Evolutionary conservation across 2,329 filamentous ascomycete species (phyloP).

Genomic region (Exophiala alcalophila): DNA sequence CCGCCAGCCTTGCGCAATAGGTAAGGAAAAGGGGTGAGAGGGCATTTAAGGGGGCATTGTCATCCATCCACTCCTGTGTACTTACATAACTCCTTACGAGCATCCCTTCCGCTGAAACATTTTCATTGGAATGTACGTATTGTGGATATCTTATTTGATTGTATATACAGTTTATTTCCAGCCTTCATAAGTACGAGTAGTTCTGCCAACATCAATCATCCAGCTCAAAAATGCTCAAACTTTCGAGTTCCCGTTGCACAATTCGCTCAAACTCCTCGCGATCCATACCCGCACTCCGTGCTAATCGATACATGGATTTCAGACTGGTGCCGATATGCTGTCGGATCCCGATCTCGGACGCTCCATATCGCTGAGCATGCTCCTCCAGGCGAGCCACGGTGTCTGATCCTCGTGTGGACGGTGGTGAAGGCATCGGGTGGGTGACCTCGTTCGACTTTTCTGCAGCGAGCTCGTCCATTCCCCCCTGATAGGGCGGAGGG

Average conservation of each 20-base stretch:
- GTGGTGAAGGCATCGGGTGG: conserved; percentile 45
- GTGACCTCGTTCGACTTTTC: conserved; percentile 35
- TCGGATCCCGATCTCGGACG: conserved; percentile 60
- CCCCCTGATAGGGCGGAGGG: conserved; percentile 26
- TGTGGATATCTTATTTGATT: too few species aligned
- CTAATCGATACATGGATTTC: conserved; percentile 62
- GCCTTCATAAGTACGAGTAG: too few species aligned
- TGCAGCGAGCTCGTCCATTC: conserved; percentile 18
- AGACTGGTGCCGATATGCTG: conserved; percentile 63
- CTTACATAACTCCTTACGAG: too few species aligned
- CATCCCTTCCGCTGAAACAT: too few species aligned
- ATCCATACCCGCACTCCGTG: conserved; percentile 57
- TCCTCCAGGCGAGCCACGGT: conserved; percentile 56
- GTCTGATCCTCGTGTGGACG: conserved; percentile 44
- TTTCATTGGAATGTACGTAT: too few species aligned
- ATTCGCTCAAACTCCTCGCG: conserved; percentile 58
- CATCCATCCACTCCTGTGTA: too few species aligned
- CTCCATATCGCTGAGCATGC: conserved; percentile 49
- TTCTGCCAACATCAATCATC: conserved; percentile 21
- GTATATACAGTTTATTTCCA: too few species aligned
- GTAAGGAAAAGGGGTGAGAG: conserved; percentile 6
- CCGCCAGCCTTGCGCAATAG: conserved; percentile 1
- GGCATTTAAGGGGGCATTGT: too few species aligned
- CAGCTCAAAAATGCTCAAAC: conserved; percentile 54
- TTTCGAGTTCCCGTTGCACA: conserved; percentile 58